Conservation (phyloP, 768 basidiomycete genomes). For the Nidularia sp. region DNA sequence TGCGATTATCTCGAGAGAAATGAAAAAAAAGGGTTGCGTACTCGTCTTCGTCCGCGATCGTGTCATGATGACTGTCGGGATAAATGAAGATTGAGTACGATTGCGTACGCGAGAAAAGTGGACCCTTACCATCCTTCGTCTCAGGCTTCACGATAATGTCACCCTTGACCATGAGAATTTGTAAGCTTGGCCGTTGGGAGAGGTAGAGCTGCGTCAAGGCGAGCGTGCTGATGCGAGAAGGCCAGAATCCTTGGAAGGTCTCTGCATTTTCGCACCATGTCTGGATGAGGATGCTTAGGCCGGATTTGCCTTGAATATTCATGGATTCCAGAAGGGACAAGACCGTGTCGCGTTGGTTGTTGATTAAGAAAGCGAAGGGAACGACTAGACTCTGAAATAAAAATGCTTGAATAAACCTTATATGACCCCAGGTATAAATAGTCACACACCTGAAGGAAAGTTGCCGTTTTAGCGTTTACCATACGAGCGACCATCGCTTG, state of each 20-base stretch:
- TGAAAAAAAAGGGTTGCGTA: constrained; percentile 33
- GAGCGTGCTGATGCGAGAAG: constrained; percentile 78
- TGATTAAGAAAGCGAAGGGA: constrained; percentile 91
- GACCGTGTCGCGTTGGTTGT: constrained; percentile 80
- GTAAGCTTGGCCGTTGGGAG: constrained; percentile 62
- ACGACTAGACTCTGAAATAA: constrained; percentile 71
- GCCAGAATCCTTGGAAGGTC: constrained; percentile 95
- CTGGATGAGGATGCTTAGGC: constrained; percentile 83
- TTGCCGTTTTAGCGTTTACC: constrained; percentile 81
- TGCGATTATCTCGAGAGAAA: constrained; percentile 37
- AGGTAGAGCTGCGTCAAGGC: constrained; percentile 74
- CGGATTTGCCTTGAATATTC: constrained; percentile 53
- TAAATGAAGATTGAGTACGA: constrained; percentile 17
- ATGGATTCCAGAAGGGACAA: constrained; percentile 73
- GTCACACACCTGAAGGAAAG: constrained; percentile 74
- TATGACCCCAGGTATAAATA: background rate
- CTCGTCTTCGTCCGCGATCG: constrained; percentile 85
- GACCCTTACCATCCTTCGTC: constrained; percentile 74
- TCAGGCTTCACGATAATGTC: constrained; percentile 83
- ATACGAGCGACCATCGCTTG: constrained; percentile 82
- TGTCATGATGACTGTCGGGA: constrained; percentile 85
- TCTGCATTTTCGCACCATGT: constrained; percentile 95
- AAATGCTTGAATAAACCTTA: background rate
- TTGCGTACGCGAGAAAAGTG: constrained; percentile 6
- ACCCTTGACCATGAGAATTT: constrained; percentile 77